Percentiles rank a stretch among this genome's conserved stretches.
Conservation (phyloP, 352 stramenopile genomes). For the Peronospora destructor region DNA sequence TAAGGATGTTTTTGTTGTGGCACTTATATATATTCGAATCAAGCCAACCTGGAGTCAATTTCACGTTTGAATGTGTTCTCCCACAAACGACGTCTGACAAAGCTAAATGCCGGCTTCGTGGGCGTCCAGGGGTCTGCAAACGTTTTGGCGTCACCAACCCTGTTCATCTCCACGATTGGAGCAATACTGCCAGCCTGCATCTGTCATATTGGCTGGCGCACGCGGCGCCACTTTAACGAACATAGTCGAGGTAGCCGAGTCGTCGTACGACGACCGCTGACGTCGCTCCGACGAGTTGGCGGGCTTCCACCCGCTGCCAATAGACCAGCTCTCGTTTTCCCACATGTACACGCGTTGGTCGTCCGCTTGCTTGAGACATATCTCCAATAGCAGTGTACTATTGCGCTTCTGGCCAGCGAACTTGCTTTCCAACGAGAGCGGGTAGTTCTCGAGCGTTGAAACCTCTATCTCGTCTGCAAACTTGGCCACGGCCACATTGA, state of each 20-base stretch:
- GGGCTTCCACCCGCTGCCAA: conserved; percentile 40
- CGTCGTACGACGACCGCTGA: conserved; percentile 53
- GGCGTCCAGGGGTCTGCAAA: conserved; percentile 53
- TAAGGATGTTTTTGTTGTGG: too few relatives aligned
- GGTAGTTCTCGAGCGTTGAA: conserved; percentile 43
- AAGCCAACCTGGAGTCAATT: background rate
- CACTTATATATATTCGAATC: too few relatives aligned
- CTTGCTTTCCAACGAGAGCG: conserved; percentile 36
- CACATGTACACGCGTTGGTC: conserved; percentile 43
- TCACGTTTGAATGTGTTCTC: conserved; percentile 49
- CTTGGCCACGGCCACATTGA: conserved; percentile 46
- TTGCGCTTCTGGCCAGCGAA: conserved; percentile 39
- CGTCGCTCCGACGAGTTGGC: conserved; percentile 38
- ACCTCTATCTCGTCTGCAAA: conserved; percentile 39
- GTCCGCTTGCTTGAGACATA: conserved; percentile 35
- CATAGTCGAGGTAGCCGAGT: conserved; percentile 31
- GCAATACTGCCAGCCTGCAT: conserved; percentile 50
- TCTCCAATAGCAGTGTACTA: conserved; percentile 50
- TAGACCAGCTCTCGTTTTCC: conserved; percentile 61
- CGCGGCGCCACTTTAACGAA: conserved; percentile 42
- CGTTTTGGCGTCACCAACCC: conserved; percentile 64
- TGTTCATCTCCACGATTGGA: conserved; percentile 39
- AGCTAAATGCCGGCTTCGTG: conserved; percentile 43
- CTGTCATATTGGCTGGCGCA: conserved; percentile 32
- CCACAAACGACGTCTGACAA: conserved; percentile 63